Percentiles rank a stretch among this genome's conserved stretches.
Evolutionary conservation across 1,284 basidiomycete species (phyloP).

Genomic region (Leccinum holopus): DNA sequence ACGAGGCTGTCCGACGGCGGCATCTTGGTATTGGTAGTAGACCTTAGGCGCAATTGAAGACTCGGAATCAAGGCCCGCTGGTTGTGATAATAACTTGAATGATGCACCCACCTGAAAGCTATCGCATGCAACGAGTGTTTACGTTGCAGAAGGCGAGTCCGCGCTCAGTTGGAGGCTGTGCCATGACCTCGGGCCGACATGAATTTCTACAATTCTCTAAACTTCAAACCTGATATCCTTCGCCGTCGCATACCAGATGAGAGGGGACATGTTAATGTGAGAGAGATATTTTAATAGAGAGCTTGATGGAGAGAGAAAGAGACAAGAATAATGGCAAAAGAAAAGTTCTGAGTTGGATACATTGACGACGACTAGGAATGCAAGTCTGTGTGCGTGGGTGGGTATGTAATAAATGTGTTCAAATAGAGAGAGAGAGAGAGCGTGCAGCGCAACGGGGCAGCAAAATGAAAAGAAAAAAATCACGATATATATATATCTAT

Average conservation of each 20-base stretch:
- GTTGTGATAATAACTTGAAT: background rate
- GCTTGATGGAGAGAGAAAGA: background rate
- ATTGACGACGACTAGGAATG: background rate
- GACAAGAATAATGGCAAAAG: background rate
- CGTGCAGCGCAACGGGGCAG: background rate
- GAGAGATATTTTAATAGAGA: background rate
- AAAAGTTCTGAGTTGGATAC: slow-evolving; percentile 2
- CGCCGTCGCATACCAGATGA: background rate
- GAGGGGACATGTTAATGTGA: background rate
- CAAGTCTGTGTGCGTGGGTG: background rate
- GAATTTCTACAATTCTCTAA: background rate
- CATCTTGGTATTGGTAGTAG: background rate
- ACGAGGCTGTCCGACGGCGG: slow-evolving; percentile 12
- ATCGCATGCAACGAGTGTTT: background rate
- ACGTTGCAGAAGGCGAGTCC: no score
- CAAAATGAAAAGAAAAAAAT: background rate
- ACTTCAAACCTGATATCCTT: background rate
- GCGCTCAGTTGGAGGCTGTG: background rate
- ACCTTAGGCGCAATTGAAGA: background rate
- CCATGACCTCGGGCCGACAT: background rate
- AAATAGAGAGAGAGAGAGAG: background rate
- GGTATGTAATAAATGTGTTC: background rate
- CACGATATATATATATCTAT: background rate
- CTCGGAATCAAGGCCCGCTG: background rate
- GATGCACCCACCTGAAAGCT: background rate